Evolutionary conservation across 2,329 filamentous ascomycete genomes (phyloP), one percentile per base, ranked within the genome.

Genomic region (Parastagonospora nodorum): DNA sequence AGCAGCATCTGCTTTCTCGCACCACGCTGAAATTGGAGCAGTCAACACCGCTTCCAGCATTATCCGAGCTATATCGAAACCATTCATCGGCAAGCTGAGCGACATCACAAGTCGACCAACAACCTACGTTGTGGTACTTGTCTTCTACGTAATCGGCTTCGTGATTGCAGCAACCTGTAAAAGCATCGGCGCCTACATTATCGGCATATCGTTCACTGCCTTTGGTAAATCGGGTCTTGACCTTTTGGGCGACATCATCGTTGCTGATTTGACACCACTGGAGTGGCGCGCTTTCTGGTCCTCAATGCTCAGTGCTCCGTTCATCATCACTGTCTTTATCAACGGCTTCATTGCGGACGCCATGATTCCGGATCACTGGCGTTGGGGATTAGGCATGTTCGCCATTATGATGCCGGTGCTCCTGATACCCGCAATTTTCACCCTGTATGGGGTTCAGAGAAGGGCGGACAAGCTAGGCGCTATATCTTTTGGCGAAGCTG

Each of bases 321-420:
- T 78, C 50, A 55, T 77, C 24, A 59, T 79, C 31, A 79, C 75
- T 0, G 67, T 73, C 0, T 73, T 72, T 15, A 54, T 78, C 57
- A 76, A 75, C 24, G 76, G 75, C 1, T 76, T 76, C 59, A 78
- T 79, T 14, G 68, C 68, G 4, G 70, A 77, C 5, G 71, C 55
- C 14, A 75, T 77, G 33, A 55, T 68, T 6, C 56, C 60, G 4
- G 72, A 75, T 19, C 58, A 75, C 36, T 66, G 63, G 61, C 48
- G 61, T 7, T 64, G 61, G 63, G 63, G 63, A 11, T 41, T 64
- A 4, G 63, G 60, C 28, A 66, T 66, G 60, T 64, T 63, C 37
- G 63, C 63, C 27, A 64, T 66, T 42, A 60, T 66, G 52, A 58
- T 59, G 28, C 63, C 60, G 2, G 40, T 63, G 31, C 40, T 61